phyloP scores from a whole-genome alignment of 805 yeast genomes.

The Hanseniaspora lindneri region DNA sequence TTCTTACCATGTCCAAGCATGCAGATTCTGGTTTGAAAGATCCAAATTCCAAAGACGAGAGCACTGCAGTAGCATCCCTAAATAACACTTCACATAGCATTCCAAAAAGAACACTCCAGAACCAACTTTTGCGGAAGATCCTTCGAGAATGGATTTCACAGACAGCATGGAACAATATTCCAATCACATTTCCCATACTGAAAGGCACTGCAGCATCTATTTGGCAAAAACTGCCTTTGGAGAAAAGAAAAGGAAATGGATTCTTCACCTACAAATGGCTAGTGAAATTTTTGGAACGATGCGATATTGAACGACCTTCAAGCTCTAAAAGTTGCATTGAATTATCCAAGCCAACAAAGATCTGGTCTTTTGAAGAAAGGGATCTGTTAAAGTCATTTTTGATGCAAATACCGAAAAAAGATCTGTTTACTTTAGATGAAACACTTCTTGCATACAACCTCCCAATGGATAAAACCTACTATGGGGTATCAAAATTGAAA shows the following conservation, averaged over 20 bases:
- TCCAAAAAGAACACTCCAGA: slow-evolving; percentile 41
- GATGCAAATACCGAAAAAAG: slow-evolving; percentile 37
- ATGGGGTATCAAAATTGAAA: slow-evolving; percentile 30
- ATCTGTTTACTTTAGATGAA: slow-evolving; percentile 50
- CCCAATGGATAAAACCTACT: slow-evolving; percentile 47
- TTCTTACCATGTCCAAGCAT: too few species aligned
- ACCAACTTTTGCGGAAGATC: slow-evolving; percentile 44
- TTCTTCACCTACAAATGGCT: slow-evolving; percentile 58
- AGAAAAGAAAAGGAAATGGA: slow-evolving; percentile 50
- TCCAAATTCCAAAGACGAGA: slow-evolving; percentile 38
- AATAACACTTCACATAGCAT: background rate
- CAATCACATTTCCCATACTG: slow-evolving; percentile 50
- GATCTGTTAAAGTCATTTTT: slow-evolving; percentile 36
- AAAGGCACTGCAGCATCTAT: slow-evolving; percentile 52
- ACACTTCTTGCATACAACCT: slow-evolving; percentile 47
- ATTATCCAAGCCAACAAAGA: slow-evolving; percentile 36
- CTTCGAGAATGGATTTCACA: slow-evolving; percentile 60
- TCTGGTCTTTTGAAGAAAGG: slow-evolving; percentile 53
- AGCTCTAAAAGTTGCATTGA: slow-evolving; percentile 41
- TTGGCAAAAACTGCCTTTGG: slow-evolving; percentile 48
- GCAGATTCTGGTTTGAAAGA: too few species aligned
- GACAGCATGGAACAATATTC: slow-evolving; percentile 54
- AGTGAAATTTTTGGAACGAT: slow-evolving; percentile 22
- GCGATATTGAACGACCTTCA: slow-evolving; percentile 31
- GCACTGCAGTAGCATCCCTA: slow-evolving; percentile 34